Evolutionary conservation across 345 rosid genomes (phyloP).

Genomic region (rapeseed (Brassica napus)): DNA sequence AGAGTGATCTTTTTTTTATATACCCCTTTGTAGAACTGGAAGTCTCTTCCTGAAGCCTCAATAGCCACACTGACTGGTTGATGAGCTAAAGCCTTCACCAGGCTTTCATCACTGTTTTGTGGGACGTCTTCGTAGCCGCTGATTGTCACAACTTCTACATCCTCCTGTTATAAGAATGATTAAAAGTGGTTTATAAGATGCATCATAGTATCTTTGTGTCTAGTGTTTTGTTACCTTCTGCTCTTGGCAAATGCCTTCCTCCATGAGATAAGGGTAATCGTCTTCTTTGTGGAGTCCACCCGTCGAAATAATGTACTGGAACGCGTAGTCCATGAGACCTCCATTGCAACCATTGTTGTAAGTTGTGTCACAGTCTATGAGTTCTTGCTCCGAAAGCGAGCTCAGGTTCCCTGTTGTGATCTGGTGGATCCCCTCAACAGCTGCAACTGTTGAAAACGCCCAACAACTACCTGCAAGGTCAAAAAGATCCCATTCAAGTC

Average conservation of each 20-base stretch:
- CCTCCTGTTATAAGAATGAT: slow-evolving; percentile 45
- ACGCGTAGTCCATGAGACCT: slow-evolving; percentile 90
- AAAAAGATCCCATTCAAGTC: not conserved
- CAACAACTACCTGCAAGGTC: slow-evolving; percentile 75
- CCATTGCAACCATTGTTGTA: slow-evolving; percentile 82
- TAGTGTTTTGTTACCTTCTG: slow-evolving; percentile 48
- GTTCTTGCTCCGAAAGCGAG: slow-evolving; percentile 78
- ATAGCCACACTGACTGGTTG: slow-evolving; percentile 85
- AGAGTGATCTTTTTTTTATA: not conserved
- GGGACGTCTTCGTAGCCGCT: slow-evolving; percentile 72
- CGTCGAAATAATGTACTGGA: slow-evolving; percentile 60
- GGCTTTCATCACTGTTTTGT: slow-evolving; percentile 52
- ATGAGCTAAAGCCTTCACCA: slow-evolving; percentile 70
- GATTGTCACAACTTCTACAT: slow-evolving; percentile 58
- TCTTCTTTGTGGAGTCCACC: slow-evolving; percentile 80
- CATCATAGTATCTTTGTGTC: not conserved
- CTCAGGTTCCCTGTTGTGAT: slow-evolving; percentile 73
- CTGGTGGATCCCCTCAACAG: slow-evolving; percentile 83
- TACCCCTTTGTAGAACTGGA: slow-evolving; percentile 83
- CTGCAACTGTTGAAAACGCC: slow-evolving; percentile 92
- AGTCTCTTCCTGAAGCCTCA: slow-evolving; percentile 74
- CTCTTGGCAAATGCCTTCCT: slow-evolving; percentile 58
- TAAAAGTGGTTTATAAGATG: not conserved
- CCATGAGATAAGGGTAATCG: slow-evolving; percentile 74
- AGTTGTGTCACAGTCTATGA: slow-evolving; percentile 72